phyloP scores from a whole-genome alignment of 1,284 basidiomycete genomes.

The Phylloboletellus chloephorus region DNA sequence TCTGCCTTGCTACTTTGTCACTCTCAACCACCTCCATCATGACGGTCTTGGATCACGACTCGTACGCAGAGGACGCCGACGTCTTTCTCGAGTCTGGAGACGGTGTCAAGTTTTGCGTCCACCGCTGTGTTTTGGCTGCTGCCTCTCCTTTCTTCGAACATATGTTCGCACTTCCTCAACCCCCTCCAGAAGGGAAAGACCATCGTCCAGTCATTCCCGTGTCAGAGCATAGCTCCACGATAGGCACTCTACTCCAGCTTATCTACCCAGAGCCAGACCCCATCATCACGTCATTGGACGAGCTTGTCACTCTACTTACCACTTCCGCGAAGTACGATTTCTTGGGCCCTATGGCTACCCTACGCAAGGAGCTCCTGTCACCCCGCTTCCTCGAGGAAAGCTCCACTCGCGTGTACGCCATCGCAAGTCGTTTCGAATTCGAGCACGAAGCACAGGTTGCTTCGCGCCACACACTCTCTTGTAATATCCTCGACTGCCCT shows the following conservation, averaged over 20 bases:
- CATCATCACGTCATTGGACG: conserved; percentile 42
- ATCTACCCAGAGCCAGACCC: conserved; percentile 52
- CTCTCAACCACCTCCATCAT: conserved; percentile 16
- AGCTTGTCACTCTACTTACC: conserved; percentile 46
- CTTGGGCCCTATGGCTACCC: conserved; percentile 37
- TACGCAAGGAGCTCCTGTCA: conserved; percentile 49
- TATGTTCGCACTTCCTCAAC: conserved; percentile 65
- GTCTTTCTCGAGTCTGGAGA: conserved; percentile 48
- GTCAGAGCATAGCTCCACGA: conserved; percentile 41
- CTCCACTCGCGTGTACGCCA: conserved; percentile 62
- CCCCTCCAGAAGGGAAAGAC: conserved; percentile 21
- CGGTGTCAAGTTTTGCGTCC: conserved; percentile 51
- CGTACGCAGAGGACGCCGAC: conserved; percentile 49
- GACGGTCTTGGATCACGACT: conserved; percentile 28
- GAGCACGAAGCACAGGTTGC: conserved; percentile 51
- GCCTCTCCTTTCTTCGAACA: conserved; percentile 64
- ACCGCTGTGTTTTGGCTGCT: conserved; percentile 53
- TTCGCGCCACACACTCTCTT: conserved; percentile 50
- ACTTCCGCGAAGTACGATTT: conserved; percentile 66
- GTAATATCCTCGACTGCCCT: conserved; percentile 49
- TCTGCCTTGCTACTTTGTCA: neutral
- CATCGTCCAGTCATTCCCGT: conserved; percentile 48
- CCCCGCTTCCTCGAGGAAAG: conserved; percentile 42
- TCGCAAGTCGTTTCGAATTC: conserved; percentile 60
- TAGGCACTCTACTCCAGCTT: conserved; percentile 50